Conservation (phyloP, 1,139 yeast species). For the Yamadazyma epiphylla region DNA sequence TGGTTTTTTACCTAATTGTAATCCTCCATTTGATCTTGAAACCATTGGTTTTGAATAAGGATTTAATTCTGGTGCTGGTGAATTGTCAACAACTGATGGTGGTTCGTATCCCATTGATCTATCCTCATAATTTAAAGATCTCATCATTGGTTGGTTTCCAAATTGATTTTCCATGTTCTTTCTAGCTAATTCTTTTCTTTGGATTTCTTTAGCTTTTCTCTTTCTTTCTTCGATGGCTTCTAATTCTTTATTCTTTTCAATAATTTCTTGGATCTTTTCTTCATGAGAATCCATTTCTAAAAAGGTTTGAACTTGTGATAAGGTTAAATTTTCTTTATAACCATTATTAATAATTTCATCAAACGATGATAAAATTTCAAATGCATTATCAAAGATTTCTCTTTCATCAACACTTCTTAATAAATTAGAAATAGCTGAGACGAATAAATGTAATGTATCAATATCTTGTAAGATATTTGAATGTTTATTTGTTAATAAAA, state of each 20-base stretch:
- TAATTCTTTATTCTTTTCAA: slow-evolving; percentile 92
- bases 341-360: slow-evolving; percentile 93
- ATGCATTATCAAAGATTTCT: slow-evolving; percentile 80
- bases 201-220: slow-evolving; percentile 92
- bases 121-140: too few relatives aligned
- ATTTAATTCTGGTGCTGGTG: slow-evolving; percentile 8
- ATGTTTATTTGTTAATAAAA: slow-evolving; percentile 84
- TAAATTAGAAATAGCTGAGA: slow-evolving; percentile 74
- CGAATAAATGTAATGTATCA: slow-evolving; percentile 82
- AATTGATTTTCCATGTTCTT: slow-evolving; percentile 40
- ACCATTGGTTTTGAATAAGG: slow-evolving; percentile 24
- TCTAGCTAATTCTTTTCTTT: slow-evolving; percentile 76
- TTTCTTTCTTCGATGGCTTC: slow-evolving; percentile 98
- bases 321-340: slow-evolving; percentile 80
- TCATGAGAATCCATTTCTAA: slow-evolving; percentile 98
- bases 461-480: slow-evolving; percentile 94
- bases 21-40: slow-evolving; percentile 56
- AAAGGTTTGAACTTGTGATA: slow-evolving; percentile 82
- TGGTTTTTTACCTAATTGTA: slow-evolving; percentile 74
- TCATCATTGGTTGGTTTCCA: slow-evolving; percentile 4
- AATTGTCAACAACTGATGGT: slow-evolving; percentile 20
- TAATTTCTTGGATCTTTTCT: slow-evolving; percentile 96
- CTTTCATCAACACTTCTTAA: slow-evolving; percentile 75
- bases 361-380: slow-evolving; percentile 86
- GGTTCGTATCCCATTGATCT: slow-evolving; percentile 21